Evolutionary conservation across 2,329 filamentous ascomycete genomes (phyloP), one percentile per base, ranked within the genome.

Genomic region (Lachnellula arida): DNA sequence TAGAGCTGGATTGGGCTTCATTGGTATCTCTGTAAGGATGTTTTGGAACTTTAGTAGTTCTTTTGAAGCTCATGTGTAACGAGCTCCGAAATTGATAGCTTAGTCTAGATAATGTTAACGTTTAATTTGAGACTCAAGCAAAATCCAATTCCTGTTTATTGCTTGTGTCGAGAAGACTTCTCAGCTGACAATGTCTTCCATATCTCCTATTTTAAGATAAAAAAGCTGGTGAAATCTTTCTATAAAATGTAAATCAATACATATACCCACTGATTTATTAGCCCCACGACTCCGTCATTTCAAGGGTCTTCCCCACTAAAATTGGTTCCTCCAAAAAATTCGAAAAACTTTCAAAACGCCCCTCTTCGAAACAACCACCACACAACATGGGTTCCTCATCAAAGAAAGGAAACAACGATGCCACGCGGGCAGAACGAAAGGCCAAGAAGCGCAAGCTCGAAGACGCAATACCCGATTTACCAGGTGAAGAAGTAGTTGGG

Each of bases 371-470:
- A 8, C 34, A 49, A 56, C 42, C 8, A 46, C 12, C 15, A 48
- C 49, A 19, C 12, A 59, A 52, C 19, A 69, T 69, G 68, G 63
- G 60, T 4, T 39, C 49, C 43, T 28, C 54, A 12, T 11, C 28
- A 32, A 32, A 32, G 28, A 63, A 60, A 46, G 65, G 64, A 55
- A 48, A 54, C n/a, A 55, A 55, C n/a, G 63, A 67, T 47, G 49
- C 57, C 14, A 66, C 68, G 6, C 64, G 68, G 40, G 64, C 67
- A 1, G 68, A 70, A 60, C 62, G 68, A 28, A 71, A 71, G 60
- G 67, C 66, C 6, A 70, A 67, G 47, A 70, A 68, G 54, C 66
- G 69, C 37, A 67, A 69, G 51, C 56, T 64, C 17, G 67, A 70
- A 59, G 64, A 69, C 49, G 63, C 67, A n/a, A 66, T 71, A 51